phyloP scores from a whole-genome alignment of 148 eudicot species.

The Pouteria glomerata region DNA sequence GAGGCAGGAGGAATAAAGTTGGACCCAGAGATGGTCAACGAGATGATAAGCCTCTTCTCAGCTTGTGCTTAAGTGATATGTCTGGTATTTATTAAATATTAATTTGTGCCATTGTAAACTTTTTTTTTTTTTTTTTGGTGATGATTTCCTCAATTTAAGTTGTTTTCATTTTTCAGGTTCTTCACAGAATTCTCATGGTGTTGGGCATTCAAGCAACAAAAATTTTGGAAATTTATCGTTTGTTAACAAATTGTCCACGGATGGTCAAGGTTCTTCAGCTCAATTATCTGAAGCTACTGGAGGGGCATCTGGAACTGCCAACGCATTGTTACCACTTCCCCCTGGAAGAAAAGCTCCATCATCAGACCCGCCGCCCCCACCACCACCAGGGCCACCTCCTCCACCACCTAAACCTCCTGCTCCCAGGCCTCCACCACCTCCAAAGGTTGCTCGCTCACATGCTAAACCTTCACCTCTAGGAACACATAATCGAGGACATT shows the following conservation, averaged over 20 bases:
- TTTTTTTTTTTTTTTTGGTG: no score
- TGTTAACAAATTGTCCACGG: neutral
- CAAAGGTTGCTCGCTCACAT: conserved; percentile 22
- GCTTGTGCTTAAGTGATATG: conserved; percentile 26
- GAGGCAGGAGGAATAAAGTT: conserved; percentile 11
- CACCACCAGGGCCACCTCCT: conserved; percentile 44
- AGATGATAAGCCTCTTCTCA: conserved; percentile 61
- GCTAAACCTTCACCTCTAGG: conserved; percentile 35
- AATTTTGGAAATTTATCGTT: conserved; percentile 17
- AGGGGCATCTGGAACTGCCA: conserved; percentile 13
- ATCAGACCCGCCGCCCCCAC: neutral
- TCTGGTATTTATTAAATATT: conserved; percentile 26
- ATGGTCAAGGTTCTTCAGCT: conserved; percentile 10
- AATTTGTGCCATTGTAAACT: neutral
- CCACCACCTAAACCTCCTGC: conserved; percentile 54
- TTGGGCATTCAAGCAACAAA: conserved; percentile 19
- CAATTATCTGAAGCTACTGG: conserved; percentile 15
- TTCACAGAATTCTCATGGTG: conserved; percentile 16
- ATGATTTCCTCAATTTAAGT: neutral
- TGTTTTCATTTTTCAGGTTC: conserved; percentile 36
- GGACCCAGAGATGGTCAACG: conserved; percentile 23
- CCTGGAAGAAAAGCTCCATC: conserved; percentile 27
- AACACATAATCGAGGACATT: conserved; percentile 27
- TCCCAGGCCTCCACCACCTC: conserved; percentile 62
- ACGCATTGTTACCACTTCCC: conserved; percentile 25